Percentiles rank a stretch among this genome's conserved stretches.
Evolutionary conservation across 371 early-diverging fungal genomes (phyloP).

Genomic region (Smittium culicis): DNA sequence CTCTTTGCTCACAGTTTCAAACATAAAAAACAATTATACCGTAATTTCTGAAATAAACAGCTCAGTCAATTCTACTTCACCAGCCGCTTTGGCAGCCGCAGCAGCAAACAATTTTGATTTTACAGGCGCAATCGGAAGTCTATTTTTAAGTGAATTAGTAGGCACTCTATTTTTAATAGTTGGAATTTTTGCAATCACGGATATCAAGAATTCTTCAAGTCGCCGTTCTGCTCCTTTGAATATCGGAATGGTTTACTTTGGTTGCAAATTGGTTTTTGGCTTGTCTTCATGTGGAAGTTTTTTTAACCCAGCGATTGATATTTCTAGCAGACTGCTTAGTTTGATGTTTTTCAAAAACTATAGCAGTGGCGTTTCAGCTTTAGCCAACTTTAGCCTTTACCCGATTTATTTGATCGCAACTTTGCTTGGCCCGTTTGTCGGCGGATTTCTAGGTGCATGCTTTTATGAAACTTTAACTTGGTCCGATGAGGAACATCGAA

Average conservation of each 20-base stretch:
- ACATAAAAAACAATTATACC: too few species aligned
- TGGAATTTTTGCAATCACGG: slow-evolving; percentile 55
- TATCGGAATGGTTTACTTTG: slow-evolving; percentile 6
- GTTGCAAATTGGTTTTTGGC: slow-evolving; percentile 10
- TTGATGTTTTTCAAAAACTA: background rate
- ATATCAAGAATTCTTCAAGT: slow-evolving; percentile 38
- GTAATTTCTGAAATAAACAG: background rate
- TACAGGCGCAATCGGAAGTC: background rate
- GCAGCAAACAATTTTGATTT: background rate
- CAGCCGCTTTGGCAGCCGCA: background rate
- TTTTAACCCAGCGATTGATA: slow-evolving; percentile 8
- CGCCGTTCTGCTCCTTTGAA: background rate
- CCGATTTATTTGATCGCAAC: background rate
- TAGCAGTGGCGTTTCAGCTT: too few species aligned
- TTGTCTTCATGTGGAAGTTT: background rate
- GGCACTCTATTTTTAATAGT: slow-evolving; percentile 58
- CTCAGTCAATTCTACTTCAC: background rate
- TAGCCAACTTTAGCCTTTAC: background rate
- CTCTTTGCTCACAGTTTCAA: background rate
- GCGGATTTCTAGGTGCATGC: slow-evolving; percentile 3
- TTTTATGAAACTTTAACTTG: slow-evolving; percentile 10
- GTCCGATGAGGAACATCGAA: slow-evolving; percentile 8
- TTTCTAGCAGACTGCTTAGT: background rate
- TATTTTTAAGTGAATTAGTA: slow-evolving; percentile 57
- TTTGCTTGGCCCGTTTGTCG: slow-evolving; percentile 3